These are phyloP conservation scores for Lyophyllum shimeji DNA, from an alignment of 768 basidiomycete species.

Conservation along the genomic window DNA sequence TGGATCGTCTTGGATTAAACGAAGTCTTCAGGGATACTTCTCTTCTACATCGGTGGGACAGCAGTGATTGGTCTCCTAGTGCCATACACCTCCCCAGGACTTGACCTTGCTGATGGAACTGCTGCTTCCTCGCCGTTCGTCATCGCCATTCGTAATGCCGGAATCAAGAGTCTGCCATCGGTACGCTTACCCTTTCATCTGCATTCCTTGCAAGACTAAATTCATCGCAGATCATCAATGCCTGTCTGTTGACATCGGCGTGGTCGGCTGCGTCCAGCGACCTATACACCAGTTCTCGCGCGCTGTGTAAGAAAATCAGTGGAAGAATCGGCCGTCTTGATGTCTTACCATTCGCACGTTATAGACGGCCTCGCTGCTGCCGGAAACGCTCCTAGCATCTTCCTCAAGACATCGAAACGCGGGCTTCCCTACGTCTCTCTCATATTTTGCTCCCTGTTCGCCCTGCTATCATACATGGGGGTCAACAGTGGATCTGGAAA, in stretches of 20 bases:
- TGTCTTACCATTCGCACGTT: constrained; percentile 1
- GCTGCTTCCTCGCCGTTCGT: constrained; percentile 87
- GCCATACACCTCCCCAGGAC: constrained; percentile 59
- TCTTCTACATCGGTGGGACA: constrained; percentile 75
- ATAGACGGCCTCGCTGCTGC: constrained; percentile 76
- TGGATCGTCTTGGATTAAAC: background rate
- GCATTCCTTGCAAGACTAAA: background rate
- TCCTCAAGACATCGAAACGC: constrained; percentile 61
- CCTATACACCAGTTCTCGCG: constrained; percentile 85
- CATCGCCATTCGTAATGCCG: constrained; percentile 81
- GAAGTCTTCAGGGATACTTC: constrained; percentile 63
- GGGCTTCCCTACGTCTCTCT: constrained; percentile 82
- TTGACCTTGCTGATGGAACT: constrained; percentile 54
- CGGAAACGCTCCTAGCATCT: constrained; percentile 83
- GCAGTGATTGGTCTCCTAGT: constrained; percentile 82
- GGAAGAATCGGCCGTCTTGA: background rate
- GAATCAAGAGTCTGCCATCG: constrained; percentile 84
- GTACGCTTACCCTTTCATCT: constrained; percentile 39
- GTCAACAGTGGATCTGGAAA: constrained; percentile 60
- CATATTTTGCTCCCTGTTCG: constrained; percentile 64
- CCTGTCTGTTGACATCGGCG: constrained; percentile 81
- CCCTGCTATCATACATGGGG: constrained; percentile 81
- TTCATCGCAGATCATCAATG: constrained; percentile 66
- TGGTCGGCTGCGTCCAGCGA: constrained; percentile 93
- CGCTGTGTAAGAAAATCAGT: constrained; percentile 61